Evolutionary conservation across 768 basidiomycete genomes (phyloP).

Genomic region (Podaxis pistillaris): DNA sequence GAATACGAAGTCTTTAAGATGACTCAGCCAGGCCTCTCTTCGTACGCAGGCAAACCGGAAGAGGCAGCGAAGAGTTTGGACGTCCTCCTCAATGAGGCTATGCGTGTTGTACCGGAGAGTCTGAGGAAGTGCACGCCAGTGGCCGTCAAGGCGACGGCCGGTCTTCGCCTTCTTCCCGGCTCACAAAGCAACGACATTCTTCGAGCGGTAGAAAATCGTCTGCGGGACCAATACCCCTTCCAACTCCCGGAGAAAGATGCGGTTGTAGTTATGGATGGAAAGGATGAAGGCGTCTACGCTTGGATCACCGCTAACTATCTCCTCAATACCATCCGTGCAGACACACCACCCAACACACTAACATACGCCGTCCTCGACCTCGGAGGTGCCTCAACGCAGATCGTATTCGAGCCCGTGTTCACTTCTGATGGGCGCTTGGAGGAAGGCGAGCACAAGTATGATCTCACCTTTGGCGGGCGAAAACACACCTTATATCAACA

Average conservation of each 20-base stretch:
- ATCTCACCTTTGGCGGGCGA: constrained; percentile 69
- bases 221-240: constrained; percentile 70
- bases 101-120: constrained; percentile 67
- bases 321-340: constrained; percentile 65
- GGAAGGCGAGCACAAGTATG: constrained; percentile 92
- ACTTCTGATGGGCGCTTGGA: constrained; percentile 38
- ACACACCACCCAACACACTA: constrained; percentile 35
- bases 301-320: constrained; percentile 99
- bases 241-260: constrained; percentile 47
- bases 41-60: constrained; percentile 53
- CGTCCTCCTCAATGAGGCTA: constrained; percentile 75
- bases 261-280: constrained; percentile 91
- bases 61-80: constrained; percentile 81
- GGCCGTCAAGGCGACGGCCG: constrained; percentile 91
- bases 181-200: constrained; percentile 69
- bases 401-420: constrained; percentile 88
- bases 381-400: constrained; percentile 96
- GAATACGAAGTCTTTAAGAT: constrained; percentile 94
- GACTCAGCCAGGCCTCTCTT: constrained; percentile 77
- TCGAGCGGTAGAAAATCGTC: constrained; percentile 60
- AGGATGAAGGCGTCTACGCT: constrained; percentile 96
- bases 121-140: constrained; percentile 80
- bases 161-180: constrained; percentile 69
- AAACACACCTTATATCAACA: constrained; percentile 89
- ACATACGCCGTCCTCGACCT: constrained; percentile 93